These are phyloP conservation scores for Fraxinus baroniana DNA, from an alignment of 305 asterid genomes.

Conservation along the genomic window DNA sequence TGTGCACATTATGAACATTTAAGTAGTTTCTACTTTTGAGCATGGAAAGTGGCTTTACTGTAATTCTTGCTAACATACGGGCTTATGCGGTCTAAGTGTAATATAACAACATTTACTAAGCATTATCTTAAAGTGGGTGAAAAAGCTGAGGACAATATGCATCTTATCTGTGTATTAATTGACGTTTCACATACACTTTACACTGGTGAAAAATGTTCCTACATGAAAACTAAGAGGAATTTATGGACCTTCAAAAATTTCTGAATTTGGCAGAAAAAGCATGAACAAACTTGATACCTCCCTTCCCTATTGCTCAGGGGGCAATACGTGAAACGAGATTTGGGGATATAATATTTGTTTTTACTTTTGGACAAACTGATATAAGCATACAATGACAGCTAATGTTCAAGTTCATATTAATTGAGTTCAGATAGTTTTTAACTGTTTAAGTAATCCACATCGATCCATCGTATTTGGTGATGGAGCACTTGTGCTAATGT, in stretches of 20 bases:
- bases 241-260: background rate
- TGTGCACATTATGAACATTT: background rate
- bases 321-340: background rate
- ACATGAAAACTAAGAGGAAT: background rate
- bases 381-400: background rate
- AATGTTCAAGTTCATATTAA: background rate
- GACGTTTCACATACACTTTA: background rate
- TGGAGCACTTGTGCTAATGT: background rate
- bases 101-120: background rate
- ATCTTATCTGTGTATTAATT: background rate
- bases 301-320: background rate
- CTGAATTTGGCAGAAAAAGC: background rate
- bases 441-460: background rate
- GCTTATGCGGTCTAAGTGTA: background rate
- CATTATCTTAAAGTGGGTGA: background rate
- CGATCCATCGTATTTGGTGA: background rate
- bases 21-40: background rate
- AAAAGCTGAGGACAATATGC: background rate
- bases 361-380: background rate
- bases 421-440: background rate
- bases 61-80: background rate
- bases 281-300: background rate
- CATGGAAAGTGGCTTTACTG: background rate
- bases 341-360: background rate
- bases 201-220: background rate